phyloP scores from a whole-genome alignment of 768 basidiomycete genomes.

The Phylloporus rhodoxanthus region DNA sequence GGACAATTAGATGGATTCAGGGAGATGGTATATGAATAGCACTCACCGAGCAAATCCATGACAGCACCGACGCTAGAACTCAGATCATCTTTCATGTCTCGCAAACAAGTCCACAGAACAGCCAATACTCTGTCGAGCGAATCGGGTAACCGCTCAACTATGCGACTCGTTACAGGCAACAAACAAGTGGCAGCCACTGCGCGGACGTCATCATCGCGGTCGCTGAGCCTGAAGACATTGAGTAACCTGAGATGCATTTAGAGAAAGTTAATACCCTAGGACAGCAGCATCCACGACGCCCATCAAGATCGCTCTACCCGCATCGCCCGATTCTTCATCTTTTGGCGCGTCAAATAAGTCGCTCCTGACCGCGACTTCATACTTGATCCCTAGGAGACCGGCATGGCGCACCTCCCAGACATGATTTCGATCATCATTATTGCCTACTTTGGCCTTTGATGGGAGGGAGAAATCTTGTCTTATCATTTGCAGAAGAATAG shows the following conservation, averaged over 20 bases:
- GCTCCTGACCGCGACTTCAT: slow-evolving; percentile 89
- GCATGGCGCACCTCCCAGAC: slow-evolving; percentile 98
- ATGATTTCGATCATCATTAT: slow-evolving; percentile 44
- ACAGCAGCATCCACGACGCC: slow-evolving; percentile 89
- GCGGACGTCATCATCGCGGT: slow-evolving; percentile 93
- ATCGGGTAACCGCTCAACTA: slow-evolving; percentile 70
- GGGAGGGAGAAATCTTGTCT: slow-evolving; percentile 69
- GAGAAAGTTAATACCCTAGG: slow-evolving; percentile 54
- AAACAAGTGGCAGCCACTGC: slow-evolving; percentile 91
- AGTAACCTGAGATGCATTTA: background rate
- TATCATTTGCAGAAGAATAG: slow-evolving; percentile 87
- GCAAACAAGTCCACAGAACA: slow-evolving; percentile 86
- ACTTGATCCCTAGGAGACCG: slow-evolving; percentile 95
- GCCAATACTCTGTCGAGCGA: slow-evolving; percentile 68
- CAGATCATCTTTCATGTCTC: slow-evolving; percentile 92
- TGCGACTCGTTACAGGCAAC: slow-evolving; percentile 75
- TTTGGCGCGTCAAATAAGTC: slow-evolving; percentile 58
- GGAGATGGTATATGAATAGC: slow-evolving; percentile 11
- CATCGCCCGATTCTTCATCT: slow-evolving; percentile 33
- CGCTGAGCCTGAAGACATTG: slow-evolving; percentile 57
- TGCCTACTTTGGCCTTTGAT: slow-evolving; percentile 28
- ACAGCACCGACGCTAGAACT: slow-evolving; percentile 95
- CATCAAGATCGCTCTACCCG: slow-evolving; percentile 55
- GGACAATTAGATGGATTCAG: slow-evolving; percentile 3
- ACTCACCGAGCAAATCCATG: slow-evolving; percentile 89